phyloP scores from a whole-genome alignment of 805 yeast genomes.

The Dipodascopsis uninucleata region DNA sequence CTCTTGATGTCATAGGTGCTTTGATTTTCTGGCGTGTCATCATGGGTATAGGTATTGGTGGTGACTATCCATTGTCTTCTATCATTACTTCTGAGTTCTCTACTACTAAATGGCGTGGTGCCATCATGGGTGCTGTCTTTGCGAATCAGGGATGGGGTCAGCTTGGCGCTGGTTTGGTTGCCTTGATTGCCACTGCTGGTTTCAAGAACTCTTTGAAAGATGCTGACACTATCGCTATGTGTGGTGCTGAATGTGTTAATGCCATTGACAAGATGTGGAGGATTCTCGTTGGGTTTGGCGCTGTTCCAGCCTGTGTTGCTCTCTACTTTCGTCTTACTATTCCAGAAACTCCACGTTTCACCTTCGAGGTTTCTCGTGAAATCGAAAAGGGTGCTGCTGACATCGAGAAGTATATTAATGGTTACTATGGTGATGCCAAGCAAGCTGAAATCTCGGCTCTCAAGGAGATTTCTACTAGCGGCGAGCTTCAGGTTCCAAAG shows the following conservation, averaged over 20 bases:
- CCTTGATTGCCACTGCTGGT: constrained; percentile 70
- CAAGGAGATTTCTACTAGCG: constrained; percentile 12
- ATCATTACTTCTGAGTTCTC: constrained; percentile 89
- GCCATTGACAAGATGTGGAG: constrained; percentile 96
- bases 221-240: constrained; percentile 55
- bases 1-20: constrained; percentile 49
- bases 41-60: constrained; percentile 96
- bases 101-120: constrained; percentile 97
- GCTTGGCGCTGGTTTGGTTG: constrained; percentile 79
- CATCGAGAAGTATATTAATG: constrained; percentile 48
- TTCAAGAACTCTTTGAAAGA: constrained; percentile 59
- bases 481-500: constrained; percentile 61
- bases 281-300: constrained; percentile 81
- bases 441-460: constrained; percentile 35
- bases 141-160: constrained; percentile 98
- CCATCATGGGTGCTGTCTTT: constrained; percentile 93
- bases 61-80: constrained; percentile 93
- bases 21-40: constrained; percentile 74
- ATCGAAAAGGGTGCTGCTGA: constrained; percentile 57
- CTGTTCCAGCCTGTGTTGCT: constrained; percentile 82
- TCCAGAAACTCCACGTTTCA: constrained; percentile 91
- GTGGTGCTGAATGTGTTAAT: constrained; percentile 62
- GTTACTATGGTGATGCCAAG: constrained; percentile 50
- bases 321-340: constrained; percentile 86
- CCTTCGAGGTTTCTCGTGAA: constrained; percentile 68